Base-by-base conservation (phyloP, 176 grass and related monocot species). In the Alopecurus myosuroides region DNA sequence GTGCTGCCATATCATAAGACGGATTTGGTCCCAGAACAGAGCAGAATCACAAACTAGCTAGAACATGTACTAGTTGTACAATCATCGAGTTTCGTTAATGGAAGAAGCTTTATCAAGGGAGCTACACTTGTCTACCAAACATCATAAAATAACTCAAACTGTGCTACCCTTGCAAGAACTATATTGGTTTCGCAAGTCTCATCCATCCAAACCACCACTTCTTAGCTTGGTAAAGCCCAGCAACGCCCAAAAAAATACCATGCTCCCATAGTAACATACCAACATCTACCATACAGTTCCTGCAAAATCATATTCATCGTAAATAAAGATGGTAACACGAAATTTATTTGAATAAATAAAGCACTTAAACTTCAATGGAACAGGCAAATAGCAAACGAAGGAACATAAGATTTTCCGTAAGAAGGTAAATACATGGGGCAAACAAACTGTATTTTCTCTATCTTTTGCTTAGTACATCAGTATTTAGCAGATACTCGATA, bases 301-400 rank as follows among this genome's bases (percentile, higher is more conserved):
- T 82, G 78, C 64, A 86, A 86, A 42, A 89, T 29, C 36, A 65
- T 53, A 70, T 31, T 57, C 40, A 78, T 8, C 29, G 73, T 90
- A 52, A 86, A 63, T 55, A 77, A 34, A 72, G 36, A 77, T 23
- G 40, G 61, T 48, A 77, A 58, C 11, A 81, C 9, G 2, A 40
- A 81, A 42, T 0, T 30, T 8, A 30, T 40, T n/a, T 60, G 11
- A 20, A 30, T 37, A 48, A 52, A 78, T 20, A 53, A 50, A 60
- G 19, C 28, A 67, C 2, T 6, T 81, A 11, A 22, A 67, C 2
- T 6, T 81, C 15, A 22, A 74, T 9, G 5, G 14, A 80, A 65
- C 7, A 0, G 50, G 0, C 3, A 4, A 64, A 35, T 42, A 71
- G 22, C 44, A 14, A 42, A 10, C 18, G 70, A 71, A 60, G 20